Base-by-base conservation (phyloP, 2,329 filamentous ascomycete species). In the Colletotrichum orchidophilum region DNA sequence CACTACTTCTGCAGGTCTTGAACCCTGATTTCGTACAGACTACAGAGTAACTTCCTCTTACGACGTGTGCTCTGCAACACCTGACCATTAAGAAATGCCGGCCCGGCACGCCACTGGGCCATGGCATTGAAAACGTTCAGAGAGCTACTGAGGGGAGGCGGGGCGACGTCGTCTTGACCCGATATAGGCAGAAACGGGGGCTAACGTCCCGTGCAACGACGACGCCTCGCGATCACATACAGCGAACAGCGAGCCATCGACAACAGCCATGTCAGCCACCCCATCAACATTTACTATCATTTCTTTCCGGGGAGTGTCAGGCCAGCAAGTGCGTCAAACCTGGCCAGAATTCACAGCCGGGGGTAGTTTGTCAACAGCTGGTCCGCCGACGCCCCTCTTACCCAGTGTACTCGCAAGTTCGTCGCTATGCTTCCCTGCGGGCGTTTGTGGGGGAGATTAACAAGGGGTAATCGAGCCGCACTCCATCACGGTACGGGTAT, bases 61-160 rank as follows among this genome's bases (percentile, higher is more conserved):
- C 42, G 27, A 52, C 59, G 59, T 46, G 26, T 69, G 65, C 46
- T 42, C 59, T 66, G 49, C 66, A 61, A 72, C 70, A 72, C 70
- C 70, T 72, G 70, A 72, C 49, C 57, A 70, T 31, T 31, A 54
- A 70, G 70, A 70, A 70, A 72, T 72, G 70, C 70, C 60, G 60
- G 60, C 66, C 60, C 66, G 66, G 42, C 27, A 72, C 66, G 55
- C 66, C 53, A 72, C 27, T 50, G 21, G 53, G 39, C 46, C 39
- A 50, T 52, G 31, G 58, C 52, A 35, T 8, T 9, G 18, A n/a
- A n/a, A n/a, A 18, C 39, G 39, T 46, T 46, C 18, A 18, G 39
- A 46, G 39, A 46, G 42, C 13, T 12, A 49, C 21, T 59, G 21
- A 31, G 18, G 46, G 52, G 21, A 53, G 24, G 50, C 29, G 39